Base-by-base conservation (phyloP, 768 basidiomycete genomes). In the Roridomyces roridus region DNA sequence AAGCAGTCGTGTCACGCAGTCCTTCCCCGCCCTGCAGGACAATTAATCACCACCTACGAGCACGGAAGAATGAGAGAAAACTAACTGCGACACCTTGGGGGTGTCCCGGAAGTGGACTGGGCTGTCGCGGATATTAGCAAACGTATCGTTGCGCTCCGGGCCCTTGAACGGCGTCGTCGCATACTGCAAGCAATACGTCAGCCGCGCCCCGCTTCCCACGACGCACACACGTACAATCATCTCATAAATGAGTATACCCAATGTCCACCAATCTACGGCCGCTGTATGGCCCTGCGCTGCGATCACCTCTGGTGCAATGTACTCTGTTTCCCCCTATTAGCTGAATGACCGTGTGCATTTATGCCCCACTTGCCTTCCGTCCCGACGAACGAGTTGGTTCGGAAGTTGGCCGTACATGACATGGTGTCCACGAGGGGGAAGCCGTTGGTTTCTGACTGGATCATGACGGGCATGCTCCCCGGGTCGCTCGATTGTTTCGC, bases 101-200 rank as follows among this genome's bases (percentile, higher is more conserved):
- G 80, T 74, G 65, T 98, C 95, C 48, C 88, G 90, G 81, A 97
- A 98, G 57, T 85, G 79, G 42, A 96, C 93, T 25, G 91, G 85
- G 67, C 91, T 76, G 70, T 89, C 80, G 71, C 95, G 87, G 73
- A 99, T 96, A 77, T 98, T 98, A 72, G 87, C 80, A 80, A 99
- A 99, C 29, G 97, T 99, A 65, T 95, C 94, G 73, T 90, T 89
- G 66, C 97, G 89, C 78, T 94, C 89, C 52, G 84, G 81, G 43
- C 97, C 97, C 78, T 99, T 99, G 89, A 98, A 98, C 39, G 97
- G 97, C 57, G 97, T 98, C 56, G 95, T 97, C 31, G 95, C 96
- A 74, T 92, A 98, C 95, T 98, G 75, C 47, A 65, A 52, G 60
- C 65, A 63, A 66, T 68, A 74, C 73, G 73, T 74, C 70, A 76